Evolutionary conservation across 257 asterid genomes (phyloP).

Genomic region (Lantana camara): DNA sequence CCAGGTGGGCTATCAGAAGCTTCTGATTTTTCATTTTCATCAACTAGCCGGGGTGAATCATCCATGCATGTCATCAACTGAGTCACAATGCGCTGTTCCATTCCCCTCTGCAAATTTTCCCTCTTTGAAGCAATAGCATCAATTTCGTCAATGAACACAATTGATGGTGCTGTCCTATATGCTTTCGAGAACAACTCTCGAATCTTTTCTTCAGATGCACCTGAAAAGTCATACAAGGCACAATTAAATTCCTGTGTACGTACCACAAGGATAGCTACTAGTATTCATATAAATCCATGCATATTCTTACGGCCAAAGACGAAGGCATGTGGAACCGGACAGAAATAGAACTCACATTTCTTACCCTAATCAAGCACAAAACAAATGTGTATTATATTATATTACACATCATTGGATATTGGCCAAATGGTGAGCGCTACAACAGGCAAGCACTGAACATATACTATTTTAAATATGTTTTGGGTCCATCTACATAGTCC

Average conservation of each 20-base stretch:
- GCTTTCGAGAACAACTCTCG: slow-evolving; percentile 81
- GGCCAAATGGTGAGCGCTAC: not conserved
- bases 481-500: not conserved
- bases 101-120: slow-evolving; percentile 76
- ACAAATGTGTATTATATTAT: not conserved
- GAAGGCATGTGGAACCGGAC: not conserved
- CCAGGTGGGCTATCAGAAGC: slow-evolving; percentile 45
- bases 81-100: slow-evolving; percentile 86
- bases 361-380: not conserved
- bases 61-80: slow-evolving; percentile 94
- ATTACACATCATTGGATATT: too few species aligned
- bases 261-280: not conserved
- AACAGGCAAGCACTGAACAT: not conserved
- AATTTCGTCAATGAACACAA: slow-evolving; percentile 91
- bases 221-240: slow-evolving; percentile 36
- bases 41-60: slow-evolving; percentile 49
- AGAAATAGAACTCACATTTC: not conserved
- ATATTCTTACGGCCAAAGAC: not conserved
- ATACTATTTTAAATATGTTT: not conserved
- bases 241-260: not conserved
- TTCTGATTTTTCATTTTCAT: slow-evolving; percentile 33
- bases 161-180: slow-evolving; percentile 84
- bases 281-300: not conserved
- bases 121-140: slow-evolving; percentile 94
- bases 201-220: slow-evolving; percentile 89